Evolutionary conservation across 768 basidiomycete genomes (phyloP), one percentile per base, ranked within the genome.

Genomic region (Tylopilus rubrobrunneus): DNA sequence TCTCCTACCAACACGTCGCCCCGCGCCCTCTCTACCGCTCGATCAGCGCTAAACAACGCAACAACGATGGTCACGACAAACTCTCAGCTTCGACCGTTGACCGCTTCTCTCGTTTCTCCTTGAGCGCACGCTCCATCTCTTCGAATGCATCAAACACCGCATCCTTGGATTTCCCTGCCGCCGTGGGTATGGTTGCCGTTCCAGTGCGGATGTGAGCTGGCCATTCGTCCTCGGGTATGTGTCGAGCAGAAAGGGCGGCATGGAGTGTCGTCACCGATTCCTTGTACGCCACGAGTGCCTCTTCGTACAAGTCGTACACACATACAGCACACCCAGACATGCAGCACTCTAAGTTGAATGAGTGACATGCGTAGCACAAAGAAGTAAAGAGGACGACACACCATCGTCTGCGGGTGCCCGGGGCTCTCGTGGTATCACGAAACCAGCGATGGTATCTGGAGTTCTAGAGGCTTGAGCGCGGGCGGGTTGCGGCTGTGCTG

Each of bases 311-410:
- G 61, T 92, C 91, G 70, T 95, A 90, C 8, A 95, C 87, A 67
- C 93, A 95, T n/a, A 94, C 71, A 0, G 92, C 89, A 64, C 93
- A 96, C 29, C 90, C 90, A 3, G 91, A 92, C 92, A 95, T 95
- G 74, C 92, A 96, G 69, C 92, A 94, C 70, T 93, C 92, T 93
- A 59, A 10, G 2, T 21, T n/a, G 25, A 23, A n/a, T 41, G 15
- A 25, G 27, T 31, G 4, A 19, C 7, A 5, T 10, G 9, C 17
- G 33, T 15, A 14, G 3, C 10, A 4, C 27, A n/a, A 11, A 11
- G 28, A 21, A 11, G 2, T 5, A 34, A n/a, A 43, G 11, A 36
- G 23, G 14, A 7, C 8, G 25, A 45, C 53, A 12, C 0, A 58
- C 57, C 88, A 65, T 91, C 88, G 45, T 83, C 74, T 49, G 75